Conservation (phyloP, 2,329 filamentous ascomycete species). For the Colletotrichum godetiae region DNA sequence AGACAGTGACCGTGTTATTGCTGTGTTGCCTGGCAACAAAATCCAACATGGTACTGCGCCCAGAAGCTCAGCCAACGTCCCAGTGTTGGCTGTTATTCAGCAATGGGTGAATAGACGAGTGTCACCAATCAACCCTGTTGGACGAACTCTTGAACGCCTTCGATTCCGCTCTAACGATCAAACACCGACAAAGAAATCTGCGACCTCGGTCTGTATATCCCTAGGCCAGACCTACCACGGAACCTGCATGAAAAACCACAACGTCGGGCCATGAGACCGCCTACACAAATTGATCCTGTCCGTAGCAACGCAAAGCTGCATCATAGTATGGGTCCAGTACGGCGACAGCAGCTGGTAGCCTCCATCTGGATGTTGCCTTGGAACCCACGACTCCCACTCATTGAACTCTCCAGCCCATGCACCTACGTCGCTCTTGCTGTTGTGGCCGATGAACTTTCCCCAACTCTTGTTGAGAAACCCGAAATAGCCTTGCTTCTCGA, state of each 20-base stretch:
- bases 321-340: background rate
- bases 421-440: conserved; percentile 30
- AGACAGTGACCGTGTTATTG: background rate
- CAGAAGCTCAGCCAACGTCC: background rate
- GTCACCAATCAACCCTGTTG: background rate
- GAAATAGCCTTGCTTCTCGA: conserved; percentile 50
- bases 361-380: background rate
- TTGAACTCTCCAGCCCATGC: background rate
- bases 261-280: background rate
- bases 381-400: conserved; percentile 8
- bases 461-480: conserved; percentile 50
- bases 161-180: background rate
- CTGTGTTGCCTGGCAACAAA: background rate
- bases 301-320: background rate
- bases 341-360: conserved; percentile 20
- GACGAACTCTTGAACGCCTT: background rate
- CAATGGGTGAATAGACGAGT: too few relatives aligned
- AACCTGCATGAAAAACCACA: conserved; percentile 13
- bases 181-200: background rate
- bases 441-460: conserved; percentile 47
- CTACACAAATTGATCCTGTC: background rate
- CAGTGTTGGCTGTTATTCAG: too few relatives aligned
- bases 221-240: background rate
- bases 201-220: too few relatives aligned
- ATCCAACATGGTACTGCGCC: background rate